Conservation (phyloP, 345 rosid genomes). For the Microcos paniculata region DNA sequence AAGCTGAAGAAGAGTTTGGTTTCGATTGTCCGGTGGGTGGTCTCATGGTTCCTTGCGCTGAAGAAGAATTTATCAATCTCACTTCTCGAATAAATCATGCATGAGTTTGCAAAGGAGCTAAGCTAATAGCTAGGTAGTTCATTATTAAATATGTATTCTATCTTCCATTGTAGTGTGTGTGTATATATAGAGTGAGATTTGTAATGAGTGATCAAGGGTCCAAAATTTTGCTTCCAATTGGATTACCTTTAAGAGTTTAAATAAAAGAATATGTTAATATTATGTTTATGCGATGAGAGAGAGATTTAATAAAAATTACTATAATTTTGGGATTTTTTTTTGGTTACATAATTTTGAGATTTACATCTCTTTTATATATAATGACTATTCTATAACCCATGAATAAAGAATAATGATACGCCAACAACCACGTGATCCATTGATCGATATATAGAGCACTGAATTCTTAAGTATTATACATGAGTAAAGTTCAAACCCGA, state of each 20-base stretch:
- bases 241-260: not conserved
- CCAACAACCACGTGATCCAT: too few species aligned
- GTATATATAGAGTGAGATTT: not conserved
- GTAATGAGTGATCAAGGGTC: not conserved
- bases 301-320: too few species aligned
- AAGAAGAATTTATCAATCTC: constrained; percentile 42
- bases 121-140: not conserved
- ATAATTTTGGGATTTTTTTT: not conserved
- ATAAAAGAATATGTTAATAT: not conserved
- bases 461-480: too few species aligned
- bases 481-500: too few species aligned
- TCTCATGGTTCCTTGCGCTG: constrained; percentile 53
- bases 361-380: too few species aligned
- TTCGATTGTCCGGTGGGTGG: constrained; percentile 53
- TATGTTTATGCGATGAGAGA: not conserved
- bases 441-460: too few species aligned
- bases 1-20: constrained; percentile 55
- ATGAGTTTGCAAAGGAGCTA: not conserved
- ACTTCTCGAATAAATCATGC: constrained; percentile 11
- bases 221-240: not conserved
- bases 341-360: too few species aligned
- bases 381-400: too few species aligned
- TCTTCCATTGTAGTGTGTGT: not conserved
- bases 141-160: too few species aligned
- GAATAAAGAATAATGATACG: too few species aligned